Percentiles rank a stretch among this genome's conserved stretches.
phyloP scores from a whole-genome alignment of 108 stramenopile genomes.

The Conticribra weissflogii region DNA sequence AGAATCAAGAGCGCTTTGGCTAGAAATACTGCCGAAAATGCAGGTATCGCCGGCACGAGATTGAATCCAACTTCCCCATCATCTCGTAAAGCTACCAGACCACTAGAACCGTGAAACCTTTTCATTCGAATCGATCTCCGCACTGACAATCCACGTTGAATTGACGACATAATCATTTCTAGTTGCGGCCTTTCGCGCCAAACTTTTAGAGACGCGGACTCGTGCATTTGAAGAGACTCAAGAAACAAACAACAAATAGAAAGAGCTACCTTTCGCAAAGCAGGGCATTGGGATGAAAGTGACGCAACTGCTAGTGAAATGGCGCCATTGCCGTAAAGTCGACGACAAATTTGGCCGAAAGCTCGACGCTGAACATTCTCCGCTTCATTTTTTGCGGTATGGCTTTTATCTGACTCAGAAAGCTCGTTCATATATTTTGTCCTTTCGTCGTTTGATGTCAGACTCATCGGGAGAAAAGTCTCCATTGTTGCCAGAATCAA shows the following conservation, averaged over 20 bases:
- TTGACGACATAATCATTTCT: conserved; percentile 76
- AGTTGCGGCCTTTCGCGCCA: conserved; percentile 85
- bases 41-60: conserved; percentile 64
- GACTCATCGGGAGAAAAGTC: conserved; percentile 13
- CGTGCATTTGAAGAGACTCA: conserved; percentile 53
- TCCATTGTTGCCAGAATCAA: conserved; percentile 53
- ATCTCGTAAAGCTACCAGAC: conserved; percentile 5
- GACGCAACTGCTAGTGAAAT: conserved; percentile 59
- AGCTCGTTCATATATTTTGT: conserved; percentile 3
- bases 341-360: conserved; percentile 44
- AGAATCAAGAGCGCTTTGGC: conserved; percentile 70
- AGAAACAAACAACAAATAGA: conserved; percentile 64
- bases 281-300: conserved; percentile 64
- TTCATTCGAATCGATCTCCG: conserved; percentile 43
- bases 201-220: conserved; percentile 53
- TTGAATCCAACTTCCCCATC: not conserved
- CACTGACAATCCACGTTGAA: conserved; percentile 66
- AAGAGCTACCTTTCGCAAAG: conserved; percentile 57
- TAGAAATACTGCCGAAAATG: conserved; percentile 70
- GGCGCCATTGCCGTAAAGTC: conserved; percentile 67
- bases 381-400: conserved; percentile 13
- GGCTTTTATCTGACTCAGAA: not conserved
- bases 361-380: conserved; percentile 13
- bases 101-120: conserved; percentile 10
- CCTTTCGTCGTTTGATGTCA: conserved; percentile 1